Evolutionary conservation across 306 rosid species (phyloP).

Genomic region (Astragalus membranaceus): DNA sequence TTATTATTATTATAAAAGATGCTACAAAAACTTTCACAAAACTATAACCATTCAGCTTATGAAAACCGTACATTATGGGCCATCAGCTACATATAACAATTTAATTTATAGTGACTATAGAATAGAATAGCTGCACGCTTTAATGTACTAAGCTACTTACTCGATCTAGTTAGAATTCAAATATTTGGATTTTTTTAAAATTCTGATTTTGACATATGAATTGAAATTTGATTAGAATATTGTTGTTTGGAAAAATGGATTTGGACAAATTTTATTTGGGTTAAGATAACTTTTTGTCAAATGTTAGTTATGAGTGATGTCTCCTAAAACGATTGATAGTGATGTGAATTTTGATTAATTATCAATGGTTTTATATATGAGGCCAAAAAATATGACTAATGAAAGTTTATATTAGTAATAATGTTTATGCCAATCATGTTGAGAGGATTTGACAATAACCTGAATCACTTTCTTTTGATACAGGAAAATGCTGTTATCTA

Average conservation of each 20-base stretch:
- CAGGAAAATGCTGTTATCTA: not conserved
- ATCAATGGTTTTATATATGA: not conserved
- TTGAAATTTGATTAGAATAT: constrained; percentile 2
- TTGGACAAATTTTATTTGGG: not conserved
- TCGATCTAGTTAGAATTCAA: not conserved
- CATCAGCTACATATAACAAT: not conserved
- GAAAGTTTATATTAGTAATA: not conserved
- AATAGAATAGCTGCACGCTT: constrained; percentile 13
- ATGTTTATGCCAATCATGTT: constrained; percentile 4
- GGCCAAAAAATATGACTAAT: not conserved
- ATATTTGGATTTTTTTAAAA: not conserved
- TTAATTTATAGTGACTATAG: not conserved
- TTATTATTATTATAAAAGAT: not conserved
- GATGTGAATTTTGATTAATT: constrained; percentile 3
- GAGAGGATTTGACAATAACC: constrained; percentile 5
- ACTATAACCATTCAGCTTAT: not conserved
- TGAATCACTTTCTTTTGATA: not conserved
- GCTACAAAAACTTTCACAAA: constrained; percentile 9
- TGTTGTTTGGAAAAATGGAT: not conserved
- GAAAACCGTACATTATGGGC: not conserved
- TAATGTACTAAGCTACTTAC: constrained; percentile 8
- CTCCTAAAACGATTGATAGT: constrained; percentile 1
- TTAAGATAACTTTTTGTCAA: constrained; percentile 1
- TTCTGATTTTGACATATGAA: not conserved
- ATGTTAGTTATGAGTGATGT: constrained; percentile 1